Evolutionary conservation across 2,329 filamentous ascomycete species (phyloP), one percentile per base, ranked within the genome.

Genomic region (Aureobasidium namibiae): DNA sequence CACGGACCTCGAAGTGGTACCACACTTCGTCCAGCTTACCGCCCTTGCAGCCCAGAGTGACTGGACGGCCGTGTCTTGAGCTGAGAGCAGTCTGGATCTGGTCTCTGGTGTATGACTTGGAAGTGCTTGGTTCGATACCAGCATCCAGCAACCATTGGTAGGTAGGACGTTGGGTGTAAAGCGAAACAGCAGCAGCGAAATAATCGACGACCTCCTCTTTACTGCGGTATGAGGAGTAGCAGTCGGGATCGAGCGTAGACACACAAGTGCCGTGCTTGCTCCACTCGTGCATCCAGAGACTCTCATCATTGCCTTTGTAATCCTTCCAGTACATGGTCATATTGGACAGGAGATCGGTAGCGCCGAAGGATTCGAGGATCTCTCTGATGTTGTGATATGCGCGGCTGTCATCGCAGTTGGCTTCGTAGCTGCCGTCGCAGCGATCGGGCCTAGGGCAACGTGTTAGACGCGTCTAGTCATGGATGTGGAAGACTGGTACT

Each of bases 271-370:
- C 87, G 69, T 89, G 86, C 70, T 87, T 88, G 70, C 79, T 78
- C 81, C 84, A 89, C 68, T 89, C 86, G 71, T 88, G 84, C 65
- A 82, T 78, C 86, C 86, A 89, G 66, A 89, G 82, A 11, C 73
- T 73, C 65, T 86, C 80, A 64, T 87, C 82, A 42, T 84, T 73
- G 59, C 85, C 86, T 50, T 80, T 69, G 71, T 85, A 82, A 67
- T 86, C 83, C 69, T 88, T 85, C 88, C 87, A 90, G 74, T 86
- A 89, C 1, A 75, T 81, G 53, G 80, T 72, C 87, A 90, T 90
- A 68, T 84, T 87, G 2, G 75, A 73, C 1, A 91, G 75, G 1
- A 87, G 77, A 29, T 81, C 79, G 1, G 74, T 75, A 53, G 80
- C 78, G 61, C 79, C 79, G 23, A 80, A 77, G 8, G 78, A 73